Evolutionary conservation across 2,329 filamentous ascomycete species (phyloP).

Genomic region (Fusarium abutilonis): DNA sequence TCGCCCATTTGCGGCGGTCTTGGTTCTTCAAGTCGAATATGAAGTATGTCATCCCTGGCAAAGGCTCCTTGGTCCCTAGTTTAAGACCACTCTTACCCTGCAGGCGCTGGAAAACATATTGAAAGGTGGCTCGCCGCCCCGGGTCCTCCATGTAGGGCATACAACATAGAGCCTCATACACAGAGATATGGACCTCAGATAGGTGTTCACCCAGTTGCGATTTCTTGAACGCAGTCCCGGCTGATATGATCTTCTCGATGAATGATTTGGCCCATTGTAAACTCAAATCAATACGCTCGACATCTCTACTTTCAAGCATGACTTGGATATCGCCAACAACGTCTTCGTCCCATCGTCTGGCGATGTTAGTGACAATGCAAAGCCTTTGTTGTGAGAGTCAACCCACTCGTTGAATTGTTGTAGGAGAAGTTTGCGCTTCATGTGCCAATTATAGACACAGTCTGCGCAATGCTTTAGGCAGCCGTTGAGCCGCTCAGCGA

Average conservation of each 20-base stretch:
- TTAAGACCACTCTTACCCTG: conserved; percentile 78
- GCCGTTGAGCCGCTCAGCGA: conserved; percentile 65
- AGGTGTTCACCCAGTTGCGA: conserved; percentile 58
- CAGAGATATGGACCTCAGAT: conserved; percentile 74
- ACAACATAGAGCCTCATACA: conserved; percentile 90
- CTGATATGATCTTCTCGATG: conserved; percentile 62
- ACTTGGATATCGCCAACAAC: conserved; percentile 62
- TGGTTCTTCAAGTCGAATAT: conserved; percentile 72
- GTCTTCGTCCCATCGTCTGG: conserved; percentile 60
- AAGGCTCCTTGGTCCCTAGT: conserved; percentile 74
- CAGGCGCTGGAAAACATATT: conserved; percentile 82
- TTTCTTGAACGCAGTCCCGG: conserved; percentile 59
- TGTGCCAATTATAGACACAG: conserved; percentile 80
- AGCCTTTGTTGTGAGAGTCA: not conserved
- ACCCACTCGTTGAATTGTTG: conserved; percentile 69
- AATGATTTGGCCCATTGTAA: conserved; percentile 65
- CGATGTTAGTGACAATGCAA: conserved; percentile 33
- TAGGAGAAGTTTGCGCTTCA: conserved; percentile 70
- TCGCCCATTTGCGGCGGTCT: conserved; percentile 59
- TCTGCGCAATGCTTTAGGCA: conserved; percentile 72
- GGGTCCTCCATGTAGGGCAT: conserved; percentile 75
- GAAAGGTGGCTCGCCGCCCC: conserved; percentile 69
- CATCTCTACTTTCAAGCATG: conserved; percentile 68
- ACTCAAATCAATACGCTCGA: conserved; percentile 68
- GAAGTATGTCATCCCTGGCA: conserved; percentile 86